phyloP scores from a whole-genome alignment of 176 grass and related monocot genomes.

The Cocos nucifera region DNA sequence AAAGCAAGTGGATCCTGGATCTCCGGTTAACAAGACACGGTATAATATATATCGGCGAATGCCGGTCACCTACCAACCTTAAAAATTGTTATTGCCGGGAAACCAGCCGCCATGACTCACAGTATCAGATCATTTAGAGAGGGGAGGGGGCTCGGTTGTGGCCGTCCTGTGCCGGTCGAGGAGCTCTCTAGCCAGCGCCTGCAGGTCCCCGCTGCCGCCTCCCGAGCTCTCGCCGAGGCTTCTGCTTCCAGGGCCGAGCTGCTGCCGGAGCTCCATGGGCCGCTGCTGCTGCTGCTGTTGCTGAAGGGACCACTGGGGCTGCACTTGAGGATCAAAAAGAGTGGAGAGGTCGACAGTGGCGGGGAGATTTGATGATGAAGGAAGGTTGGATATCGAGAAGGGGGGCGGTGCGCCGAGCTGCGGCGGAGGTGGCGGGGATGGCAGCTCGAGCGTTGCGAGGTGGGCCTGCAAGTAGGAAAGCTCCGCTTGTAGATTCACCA shows the following conservation, averaged over 20 bases:
- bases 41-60: too few species aligned
- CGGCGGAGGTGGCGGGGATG: conserved; percentile 49
- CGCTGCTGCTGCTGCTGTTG: conserved; percentile 36
- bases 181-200: conserved; percentile 79
- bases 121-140: not conserved
- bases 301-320: conserved; percentile 20
- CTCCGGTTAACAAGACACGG: too few species aligned
- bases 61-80: too few species aligned
- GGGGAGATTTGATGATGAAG: conserved; percentile 34
- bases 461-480: conserved; percentile 88
- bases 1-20: too few species aligned
- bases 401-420: conserved; percentile 31
- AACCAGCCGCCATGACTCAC: too few species aligned
- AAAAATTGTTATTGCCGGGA: too few species aligned
- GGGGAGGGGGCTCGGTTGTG: conserved; percentile 35
- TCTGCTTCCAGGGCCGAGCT: not conserved
- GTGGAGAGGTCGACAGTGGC: conserved; percentile 28
- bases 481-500: conserved; percentile 92
- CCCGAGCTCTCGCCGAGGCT: conserved; percentile 22
- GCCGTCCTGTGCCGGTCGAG: conserved; percentile 59
- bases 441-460: conserved; percentile 80
- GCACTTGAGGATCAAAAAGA: conserved; percentile 33
- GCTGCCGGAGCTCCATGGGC: conserved; percentile 23
- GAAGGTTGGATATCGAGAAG: conserved; percentile 79
- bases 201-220: conserved; percentile 53